These are phyloP conservation scores for Pyrrhoderma noxium DNA, from an alignment of 1,284 basidiomycete species.

Conservation along the genomic window DNA sequence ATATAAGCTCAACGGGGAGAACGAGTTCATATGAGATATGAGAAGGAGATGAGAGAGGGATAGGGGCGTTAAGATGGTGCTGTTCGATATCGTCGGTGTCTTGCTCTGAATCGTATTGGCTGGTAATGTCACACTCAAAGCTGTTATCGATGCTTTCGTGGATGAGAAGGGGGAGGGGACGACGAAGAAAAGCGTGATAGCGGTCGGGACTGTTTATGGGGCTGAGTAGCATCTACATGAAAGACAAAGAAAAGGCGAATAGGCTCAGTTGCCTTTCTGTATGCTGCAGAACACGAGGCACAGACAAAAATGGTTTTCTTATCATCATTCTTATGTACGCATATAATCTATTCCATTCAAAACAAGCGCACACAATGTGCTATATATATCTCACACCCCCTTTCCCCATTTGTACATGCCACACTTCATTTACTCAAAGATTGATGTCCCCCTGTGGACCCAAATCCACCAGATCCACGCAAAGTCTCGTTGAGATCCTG, in stretches of 20 bases:
- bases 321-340: too few relatives aligned
- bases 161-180: too few relatives aligned
- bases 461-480: constrained; percentile 87
- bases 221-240: too few relatives aligned
- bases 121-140: not conserved
- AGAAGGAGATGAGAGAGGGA: not conserved
- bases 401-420: too few relatives aligned
- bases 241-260: too few relatives aligned
- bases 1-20: constrained; percentile 18
- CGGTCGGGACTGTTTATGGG: too few relatives aligned
- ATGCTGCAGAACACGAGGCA: not conserved
- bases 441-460: constrained; percentile 84
- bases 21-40: constrained; percentile 6
- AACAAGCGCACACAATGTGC: too few relatives aligned
- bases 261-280: too few relatives aligned
- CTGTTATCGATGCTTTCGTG: not conserved
- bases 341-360: too few relatives aligned
- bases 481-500: constrained; percentile 79
- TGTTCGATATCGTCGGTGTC: constrained; percentile 2
- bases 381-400: too few relatives aligned
- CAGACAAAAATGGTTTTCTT: too few relatives aligned
- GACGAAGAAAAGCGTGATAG: too few relatives aligned
- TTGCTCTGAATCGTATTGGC: not conserved
- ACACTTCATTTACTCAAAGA: constrained; percentile 26
- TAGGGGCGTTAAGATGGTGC: not conserved